Evolutionary conservation across 306 rosid species (phyloP), one percentile per base, ranked within the genome.

Genomic region (Dryas alaskensis): DNA sequence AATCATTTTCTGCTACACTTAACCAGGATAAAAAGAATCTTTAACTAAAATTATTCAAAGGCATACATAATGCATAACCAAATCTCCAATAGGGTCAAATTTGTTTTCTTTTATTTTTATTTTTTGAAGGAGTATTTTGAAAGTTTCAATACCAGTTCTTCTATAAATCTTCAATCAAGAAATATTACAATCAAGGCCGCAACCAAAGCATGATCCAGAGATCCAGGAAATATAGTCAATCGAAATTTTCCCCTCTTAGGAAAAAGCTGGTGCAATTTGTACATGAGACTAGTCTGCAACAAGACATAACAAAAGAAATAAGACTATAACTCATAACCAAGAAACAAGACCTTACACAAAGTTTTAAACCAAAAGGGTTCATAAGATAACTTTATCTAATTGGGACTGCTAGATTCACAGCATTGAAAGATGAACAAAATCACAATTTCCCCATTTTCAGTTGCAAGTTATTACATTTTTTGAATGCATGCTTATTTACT

Each of bases 211-310:
- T 67, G 89, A 64, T 87, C 91, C 48, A 80, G 39, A 37, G 83
- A 69, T 61, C 87, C 89, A 3, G 98, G 96, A 73, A 84, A 88
- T 11, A 90, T 85, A 16, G 98, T 92, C 50, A 92, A 68, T 55
- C 94, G 87, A 84, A 92, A 92, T 80, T 83, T 90, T 69, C 87
- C 80, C 79, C 98, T 88, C 72, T 87, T 70, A 4, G 77, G 89
- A 66, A 67, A 74, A 77, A 87, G 62, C 85, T 90, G 89, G 76
- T 81, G 80, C 79, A 92, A 90, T 83, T 90, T 90, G 83, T 92
- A 78, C 98, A 90, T 88, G 72, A 90, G 89, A 84, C 94, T 88
- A 76, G 90, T 85, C 96, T 92, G 98, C 94, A 84, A 6, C 19
- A 81, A 76, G 43, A 65, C 45, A 74, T 8, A 4, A 5, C 39